Evolutionary conservation across 2,329 filamentous ascomycete genomes (phyloP).

Genomic region (Arthroderma sp.): DNA sequence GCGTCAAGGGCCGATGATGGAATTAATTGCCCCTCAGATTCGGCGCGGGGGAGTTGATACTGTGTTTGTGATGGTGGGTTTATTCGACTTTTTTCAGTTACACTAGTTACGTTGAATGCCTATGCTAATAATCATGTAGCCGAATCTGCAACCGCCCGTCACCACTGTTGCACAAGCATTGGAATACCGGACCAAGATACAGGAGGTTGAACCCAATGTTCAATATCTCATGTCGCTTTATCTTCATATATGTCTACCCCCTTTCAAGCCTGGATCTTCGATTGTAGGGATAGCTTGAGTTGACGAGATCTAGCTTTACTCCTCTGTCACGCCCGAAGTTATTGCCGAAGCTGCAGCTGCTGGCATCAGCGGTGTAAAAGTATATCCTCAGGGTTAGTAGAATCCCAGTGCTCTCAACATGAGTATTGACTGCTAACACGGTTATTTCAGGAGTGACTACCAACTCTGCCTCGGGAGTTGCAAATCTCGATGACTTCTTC

Average conservation of each 20-base stretch:
- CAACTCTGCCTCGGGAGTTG: slow-evolving; percentile 41
- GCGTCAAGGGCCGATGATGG: slow-evolving; percentile 52
- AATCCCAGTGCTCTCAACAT: neutral
- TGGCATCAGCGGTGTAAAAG: slow-evolving; percentile 61
- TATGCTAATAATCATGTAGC: slow-evolving; percentile 26
- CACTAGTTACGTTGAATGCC: slow-evolving; percentile 16
- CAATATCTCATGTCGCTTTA: slow-evolving; percentile 65
- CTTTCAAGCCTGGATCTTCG: neutral
- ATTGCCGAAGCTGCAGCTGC: slow-evolving; percentile 60
- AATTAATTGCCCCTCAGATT: slow-evolving; percentile 41
- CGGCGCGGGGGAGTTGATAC: slow-evolving; percentile 53
- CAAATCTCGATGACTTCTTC: slow-evolving; percentile 32
- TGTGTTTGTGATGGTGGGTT: slow-evolving; percentile 40
- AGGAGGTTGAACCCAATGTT: slow-evolving; percentile 47
- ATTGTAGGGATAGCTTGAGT: neutral
- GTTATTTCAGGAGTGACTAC: slow-evolving; percentile 37
- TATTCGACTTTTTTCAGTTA: too few relatives aligned
- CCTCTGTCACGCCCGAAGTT: slow-evolving; percentile 50
- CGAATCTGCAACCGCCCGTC: slow-evolving; percentile 52
- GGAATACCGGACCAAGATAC: slow-evolving; percentile 50
- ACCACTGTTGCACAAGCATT: slow-evolving; percentile 50
- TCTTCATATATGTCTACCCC: slow-evolving; percentile 25
- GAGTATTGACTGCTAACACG: neutral
- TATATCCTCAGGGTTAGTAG: slow-evolving; percentile 24
- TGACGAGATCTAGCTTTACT: slow-evolving; percentile 21